These are phyloP conservation scores for Aspergillus fumigatiaffinis DNA, from an alignment of 2,329 filamentous ascomycete species.

Conservation along the genomic window DNA sequence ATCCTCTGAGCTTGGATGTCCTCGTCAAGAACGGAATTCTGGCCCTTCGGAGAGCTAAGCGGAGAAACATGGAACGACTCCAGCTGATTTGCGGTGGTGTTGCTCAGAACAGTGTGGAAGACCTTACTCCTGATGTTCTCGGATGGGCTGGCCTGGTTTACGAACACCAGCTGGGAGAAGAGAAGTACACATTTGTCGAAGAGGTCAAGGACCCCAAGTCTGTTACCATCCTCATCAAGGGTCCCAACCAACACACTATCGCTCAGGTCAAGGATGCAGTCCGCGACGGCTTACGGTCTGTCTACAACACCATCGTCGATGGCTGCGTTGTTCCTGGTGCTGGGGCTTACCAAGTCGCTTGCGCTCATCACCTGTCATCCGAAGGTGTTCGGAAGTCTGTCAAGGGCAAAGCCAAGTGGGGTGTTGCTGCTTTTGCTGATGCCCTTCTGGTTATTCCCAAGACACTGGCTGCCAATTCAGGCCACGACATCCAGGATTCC, in stretches of 20 bases:
- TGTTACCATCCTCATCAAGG: constrained; percentile 95
- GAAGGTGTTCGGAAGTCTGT: constrained; percentile 83
- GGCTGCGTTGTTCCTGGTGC: constrained; percentile 90
- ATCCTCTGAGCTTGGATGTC: constrained; percentile 91
- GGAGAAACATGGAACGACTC: constrained; percentile 97
- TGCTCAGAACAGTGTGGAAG: constrained; percentile 94
- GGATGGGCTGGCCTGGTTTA: constrained; percentile 97
- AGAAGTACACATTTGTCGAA: constrained; percentile 98
- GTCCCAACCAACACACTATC: constrained; percentile 94
- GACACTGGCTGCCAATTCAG: constrained; percentile 91
- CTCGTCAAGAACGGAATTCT: constrained; percentile 98
- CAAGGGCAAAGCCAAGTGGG: constrained; percentile 97
- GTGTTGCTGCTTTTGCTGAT: constrained; percentile 91
- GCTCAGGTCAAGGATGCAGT: constrained; percentile 95
- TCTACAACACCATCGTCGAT: constrained; percentile 99
- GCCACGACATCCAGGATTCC: constrained; percentile 94
- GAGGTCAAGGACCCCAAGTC: constrained; percentile 99
- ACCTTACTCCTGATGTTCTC: constrained; percentile 79
- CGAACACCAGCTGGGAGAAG: constrained; percentile 94
- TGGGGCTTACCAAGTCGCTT: constrained; percentile 94
- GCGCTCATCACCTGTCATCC: constrained; percentile 79
- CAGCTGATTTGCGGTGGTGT: constrained; percentile 90
- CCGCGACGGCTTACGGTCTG: constrained; percentile 86
- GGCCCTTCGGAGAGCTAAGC: constrained; percentile 88
- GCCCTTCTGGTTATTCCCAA: constrained; percentile 94